phyloP scores from a whole-genome alignment of 2,329 filamentous ascomycete species.

The Paraphoma chrysanthemicola region DNA sequence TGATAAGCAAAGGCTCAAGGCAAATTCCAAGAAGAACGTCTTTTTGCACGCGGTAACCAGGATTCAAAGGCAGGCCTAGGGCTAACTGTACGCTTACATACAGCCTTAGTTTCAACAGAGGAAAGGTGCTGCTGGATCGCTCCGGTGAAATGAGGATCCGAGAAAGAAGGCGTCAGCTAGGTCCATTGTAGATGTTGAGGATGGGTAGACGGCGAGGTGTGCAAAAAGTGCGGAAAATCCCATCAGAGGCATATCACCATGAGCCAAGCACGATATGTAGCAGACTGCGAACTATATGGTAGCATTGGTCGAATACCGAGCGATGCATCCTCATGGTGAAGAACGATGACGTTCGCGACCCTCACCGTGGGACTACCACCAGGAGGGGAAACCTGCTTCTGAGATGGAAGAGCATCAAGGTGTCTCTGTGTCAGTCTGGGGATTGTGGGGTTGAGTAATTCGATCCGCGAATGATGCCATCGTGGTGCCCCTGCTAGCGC shows the following conservation, averaged over 20 bases:
- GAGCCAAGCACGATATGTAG: too few relatives aligned
- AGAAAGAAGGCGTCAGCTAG: not conserved
- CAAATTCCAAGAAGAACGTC: too few relatives aligned
- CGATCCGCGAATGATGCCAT: conserved; percentile 20
- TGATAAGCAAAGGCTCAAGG: not conserved
- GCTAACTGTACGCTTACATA: not conserved
- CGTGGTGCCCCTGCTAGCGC: conserved; percentile 12
- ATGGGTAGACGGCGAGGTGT: not conserved
- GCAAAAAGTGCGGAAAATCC: not conserved
- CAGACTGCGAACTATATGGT: too few relatives aligned
- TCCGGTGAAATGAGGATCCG: not conserved
- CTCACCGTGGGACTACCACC: not conserved
- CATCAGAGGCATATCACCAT: not conserved
- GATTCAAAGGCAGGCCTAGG: not conserved
- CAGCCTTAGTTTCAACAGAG: not conserved
- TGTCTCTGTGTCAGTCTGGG: not conserved
- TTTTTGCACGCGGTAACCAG: not conserved
- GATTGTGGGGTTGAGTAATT: conserved; percentile 13
- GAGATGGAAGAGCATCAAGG: not conserved
- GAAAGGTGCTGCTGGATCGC: not conserved
- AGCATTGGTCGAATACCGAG: too few relatives aligned
- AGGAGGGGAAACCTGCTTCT: not conserved
- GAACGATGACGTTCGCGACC: not conserved
- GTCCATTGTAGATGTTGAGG: not conserved
- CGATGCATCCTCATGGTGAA: not conserved